Evolutionary conservation across 1,284 basidiomycete genomes (phyloP).

Genomic region (Chiua sp.): DNA sequence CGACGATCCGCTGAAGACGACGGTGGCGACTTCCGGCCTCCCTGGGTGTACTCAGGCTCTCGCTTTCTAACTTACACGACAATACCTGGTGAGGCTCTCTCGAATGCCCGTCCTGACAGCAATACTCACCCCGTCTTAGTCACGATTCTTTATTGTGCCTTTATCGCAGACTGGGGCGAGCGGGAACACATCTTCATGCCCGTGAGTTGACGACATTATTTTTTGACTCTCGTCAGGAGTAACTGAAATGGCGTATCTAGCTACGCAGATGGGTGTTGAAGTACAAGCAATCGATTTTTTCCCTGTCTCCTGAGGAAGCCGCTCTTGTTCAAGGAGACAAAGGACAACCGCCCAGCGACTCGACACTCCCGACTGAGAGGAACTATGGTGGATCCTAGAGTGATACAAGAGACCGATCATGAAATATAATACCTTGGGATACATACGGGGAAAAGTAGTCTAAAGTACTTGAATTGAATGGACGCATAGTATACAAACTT

Average conservation of each 20-base stretch:
- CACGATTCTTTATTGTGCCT: slow-evolving; percentile 58
- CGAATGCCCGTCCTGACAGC: not conserved
- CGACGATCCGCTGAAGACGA: slow-evolving; percentile 22
- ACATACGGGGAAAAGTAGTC: not conserved
- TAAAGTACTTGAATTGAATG: not conserved
- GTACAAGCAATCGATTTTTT: slow-evolving; percentile 49
- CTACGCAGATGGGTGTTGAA: slow-evolving; percentile 51
- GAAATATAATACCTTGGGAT: not conserved
- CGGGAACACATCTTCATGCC: slow-evolving; percentile 73
- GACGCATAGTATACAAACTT: slow-evolving; percentile 39
- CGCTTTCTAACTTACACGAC: slow-evolving; percentile 50
- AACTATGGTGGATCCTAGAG: not conserved
- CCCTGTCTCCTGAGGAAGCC: slow-evolving; percentile 55
- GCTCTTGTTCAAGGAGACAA: slow-evolving; percentile 25
- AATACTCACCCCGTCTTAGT: slow-evolving; percentile 40
- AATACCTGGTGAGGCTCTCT: slow-evolving; percentile 51
- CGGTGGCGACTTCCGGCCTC: slow-evolving; percentile 52
- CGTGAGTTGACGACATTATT: slow-evolving; percentile 44
- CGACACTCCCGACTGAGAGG: slow-evolving; percentile 7
- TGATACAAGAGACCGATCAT: not conserved
- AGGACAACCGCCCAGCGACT: not conserved
- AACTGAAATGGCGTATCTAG: slow-evolving; percentile 31
- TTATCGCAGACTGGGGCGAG: slow-evolving; percentile 70
- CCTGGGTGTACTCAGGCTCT: slow-evolving; percentile 58
- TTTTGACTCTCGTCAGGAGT: not conserved